Evolutionary conservation across 305 asterid species (phyloP).

Genomic region (Petunia hybrid): DNA sequence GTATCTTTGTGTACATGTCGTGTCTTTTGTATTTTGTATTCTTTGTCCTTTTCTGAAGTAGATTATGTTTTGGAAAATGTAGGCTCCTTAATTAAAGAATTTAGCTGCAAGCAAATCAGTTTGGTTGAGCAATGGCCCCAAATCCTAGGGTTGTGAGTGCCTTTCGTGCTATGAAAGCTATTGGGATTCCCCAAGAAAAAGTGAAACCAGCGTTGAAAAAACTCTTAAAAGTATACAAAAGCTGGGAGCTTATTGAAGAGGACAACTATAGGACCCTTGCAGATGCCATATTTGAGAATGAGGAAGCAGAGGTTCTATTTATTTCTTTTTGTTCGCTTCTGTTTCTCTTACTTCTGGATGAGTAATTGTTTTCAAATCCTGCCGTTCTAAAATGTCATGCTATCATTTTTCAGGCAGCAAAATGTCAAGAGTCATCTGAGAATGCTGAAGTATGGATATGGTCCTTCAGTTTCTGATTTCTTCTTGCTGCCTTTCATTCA

Average conservation of each 20-base stretch:
- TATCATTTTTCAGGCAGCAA: slow-evolving; percentile 49
- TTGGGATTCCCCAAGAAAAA: slow-evolving; percentile 57
- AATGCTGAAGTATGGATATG: slow-evolving; percentile 46
- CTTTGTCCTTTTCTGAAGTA: too few relatives aligned
- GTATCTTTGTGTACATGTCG: too few relatives aligned
- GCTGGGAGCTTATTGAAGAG: slow-evolving; percentile 77
- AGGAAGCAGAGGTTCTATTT: slow-evolving; percentile 56
- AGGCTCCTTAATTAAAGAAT: too few relatives aligned
- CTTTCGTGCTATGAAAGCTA: slow-evolving; percentile 67
- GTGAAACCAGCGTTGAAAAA: slow-evolving; percentile 69
- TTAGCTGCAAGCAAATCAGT: background rate
- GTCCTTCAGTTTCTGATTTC: too few relatives aligned
- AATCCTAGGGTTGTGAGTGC: slow-evolving; percentile 57
- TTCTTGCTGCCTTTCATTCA: too few relatives aligned
- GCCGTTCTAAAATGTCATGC: slow-evolving; percentile 27
- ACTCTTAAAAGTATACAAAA: slow-evolving; percentile 65
- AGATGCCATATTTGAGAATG: slow-evolving; percentile 73
- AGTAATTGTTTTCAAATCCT: slow-evolving; percentile 15
- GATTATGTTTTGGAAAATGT: too few relatives aligned
- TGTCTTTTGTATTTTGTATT: too few relatives aligned
- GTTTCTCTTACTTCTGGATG: background rate
- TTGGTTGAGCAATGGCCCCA: slow-evolving; percentile 49
- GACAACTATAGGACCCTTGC: slow-evolving; percentile 72
- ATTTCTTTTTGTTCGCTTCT: slow-evolving; percentile 10
- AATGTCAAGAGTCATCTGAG: slow-evolving; percentile 40